Base-by-base conservation (phyloP, 192 early-diverging fungal species). In the Irineochytrium annulatum region DNA sequence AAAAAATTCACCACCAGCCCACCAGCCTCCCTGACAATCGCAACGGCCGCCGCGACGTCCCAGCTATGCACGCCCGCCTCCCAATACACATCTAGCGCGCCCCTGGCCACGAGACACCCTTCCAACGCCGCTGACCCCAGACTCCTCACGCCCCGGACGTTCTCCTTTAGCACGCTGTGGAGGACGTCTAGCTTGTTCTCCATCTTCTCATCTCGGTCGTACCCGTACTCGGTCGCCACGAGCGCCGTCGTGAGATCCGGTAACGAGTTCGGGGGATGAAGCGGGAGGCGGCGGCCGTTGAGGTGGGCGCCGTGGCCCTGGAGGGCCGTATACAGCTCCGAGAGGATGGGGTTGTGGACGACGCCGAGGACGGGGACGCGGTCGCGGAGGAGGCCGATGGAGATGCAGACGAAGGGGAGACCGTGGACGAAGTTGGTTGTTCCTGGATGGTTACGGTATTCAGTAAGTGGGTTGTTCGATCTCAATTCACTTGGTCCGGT, bases 71-170 rank as follows among this genome's bases (percentile, higher is more conserved):
- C 59, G 3, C 94, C 95, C 39, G 86, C 78, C 68, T 98, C 95
- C 90, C 92, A 98, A 70, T 93, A 97, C 4, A 89, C 65, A 62
- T 98, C 94, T 4, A 86, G 71, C 14, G 82, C 75, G 24, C 93
- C 94, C 41, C 89, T 83, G 8, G 93, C 92, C 29, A 93, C 84
- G 31, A 81, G 73, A 52, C 87, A 85, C 74, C 94, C 76, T 49
- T 87, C 86, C 24, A 92, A 63, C 0, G 90, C 87, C 1, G 89
- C 93, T 26, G 86, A 84, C 0, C 94, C 95, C 0, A 85, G 63
- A 28, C 83, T 70, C 3, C 95, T 82, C 22, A 94, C 74, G 31
- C 91, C 89, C 39, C 89, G 88, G 2, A 83, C 76, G 19, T 81
- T 77, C 30, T 72, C 69, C 5, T 78, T 66, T 3, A 94, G 63